Conservation (phyloP, 2,329 filamentous ascomycete genomes). For the Metarhizium album region DNA sequence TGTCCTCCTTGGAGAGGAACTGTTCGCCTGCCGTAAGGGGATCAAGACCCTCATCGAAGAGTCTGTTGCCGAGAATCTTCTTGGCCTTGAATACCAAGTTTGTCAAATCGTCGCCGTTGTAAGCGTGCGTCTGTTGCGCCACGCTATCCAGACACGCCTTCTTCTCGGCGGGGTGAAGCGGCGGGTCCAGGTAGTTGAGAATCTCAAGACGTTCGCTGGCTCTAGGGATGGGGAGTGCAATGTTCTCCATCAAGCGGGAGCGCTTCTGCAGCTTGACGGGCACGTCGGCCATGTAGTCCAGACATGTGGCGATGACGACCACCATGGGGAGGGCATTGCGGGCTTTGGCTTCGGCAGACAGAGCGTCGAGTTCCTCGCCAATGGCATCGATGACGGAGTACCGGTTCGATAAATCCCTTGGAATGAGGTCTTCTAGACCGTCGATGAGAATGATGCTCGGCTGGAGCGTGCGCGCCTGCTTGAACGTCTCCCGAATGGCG, state of each 20-base stretch:
- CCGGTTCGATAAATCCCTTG: constrained; percentile 44
- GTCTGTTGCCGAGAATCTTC: constrained; percentile 15
- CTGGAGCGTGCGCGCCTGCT: constrained; percentile 54
- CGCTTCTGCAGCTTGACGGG: constrained; percentile 56
- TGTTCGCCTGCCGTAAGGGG: constrained; percentile 10
- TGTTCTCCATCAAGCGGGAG: constrained; percentile 53
- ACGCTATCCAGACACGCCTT: constrained; percentile 47
- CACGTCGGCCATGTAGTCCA: constrained; percentile 60
- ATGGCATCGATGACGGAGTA: constrained; percentile 39
- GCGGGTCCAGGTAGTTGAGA: constrained; percentile 46
- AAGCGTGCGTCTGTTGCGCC: constrained; percentile 74
- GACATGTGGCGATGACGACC: constrained; percentile 63
- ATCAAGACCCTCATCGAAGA: constrained; percentile 13
- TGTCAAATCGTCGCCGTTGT: constrained; percentile 68
- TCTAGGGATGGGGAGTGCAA: constrained; percentile 71
- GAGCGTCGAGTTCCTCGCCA: constrained; percentile 42
- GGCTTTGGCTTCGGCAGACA: constrained; percentile 30
- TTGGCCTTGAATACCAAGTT: constrained; percentile 40
- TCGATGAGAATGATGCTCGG: constrained; percentile 76
- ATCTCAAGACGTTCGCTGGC: constrained; percentile 62
- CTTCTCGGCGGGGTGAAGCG: constrained; percentile 34
- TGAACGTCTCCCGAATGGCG: constrained; percentile 57
- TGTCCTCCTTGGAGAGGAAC: constrained; percentile 36
- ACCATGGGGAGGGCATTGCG: constrained; percentile 41
- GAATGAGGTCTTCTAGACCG: constrained; percentile 59